A percentile compares a stretch with the other conserved stretches of the same genome.
Conservation (phyloP, 768 basidiomycete genomes). For the Rhodosporidiobolus odoratus region DNA sequence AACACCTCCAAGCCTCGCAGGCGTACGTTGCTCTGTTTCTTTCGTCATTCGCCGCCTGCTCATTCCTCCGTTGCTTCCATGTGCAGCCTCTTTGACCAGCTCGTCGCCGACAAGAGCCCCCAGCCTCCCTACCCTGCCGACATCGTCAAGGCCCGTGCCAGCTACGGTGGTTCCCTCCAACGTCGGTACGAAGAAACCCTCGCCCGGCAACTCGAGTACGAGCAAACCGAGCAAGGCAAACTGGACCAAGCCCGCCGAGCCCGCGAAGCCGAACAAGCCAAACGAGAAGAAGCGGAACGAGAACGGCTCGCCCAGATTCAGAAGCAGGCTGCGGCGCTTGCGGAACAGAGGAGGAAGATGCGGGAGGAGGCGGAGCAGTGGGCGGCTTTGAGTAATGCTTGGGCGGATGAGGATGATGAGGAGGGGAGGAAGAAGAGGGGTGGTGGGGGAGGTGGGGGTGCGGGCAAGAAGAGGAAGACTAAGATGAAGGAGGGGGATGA, state of each 20-base stretch:
- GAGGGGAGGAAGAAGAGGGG: slow-evolving; percentile 56
- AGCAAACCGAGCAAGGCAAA: slow-evolving; percentile 47
- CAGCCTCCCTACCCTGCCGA: slow-evolving; percentile 76
- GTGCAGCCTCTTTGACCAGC: slow-evolving; percentile 69
- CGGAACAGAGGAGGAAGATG: slow-evolving; percentile 67
- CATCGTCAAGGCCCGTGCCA: slow-evolving; percentile 78
- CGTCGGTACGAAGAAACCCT: slow-evolving; percentile 67
- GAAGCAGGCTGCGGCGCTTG: slow-evolving; percentile 69
- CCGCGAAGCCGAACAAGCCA: slow-evolving; percentile 72
- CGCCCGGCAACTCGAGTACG: slow-evolving; percentile 40
- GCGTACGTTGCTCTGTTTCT: slow-evolving; percentile 55
- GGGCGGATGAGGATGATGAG: slow-evolving; percentile 71
- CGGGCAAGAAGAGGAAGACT: slow-evolving; percentile 46
- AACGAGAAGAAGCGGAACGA: slow-evolving; percentile 57
- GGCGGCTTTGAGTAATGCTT: slow-evolving; percentile 62
- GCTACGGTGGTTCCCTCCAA: slow-evolving; percentile 82
- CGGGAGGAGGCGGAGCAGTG: slow-evolving; percentile 75
- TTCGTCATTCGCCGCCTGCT: not conserved
- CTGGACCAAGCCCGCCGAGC: slow-evolving; percentile 69
- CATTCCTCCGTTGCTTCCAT: not conserved
- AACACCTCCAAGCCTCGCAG: slow-evolving; percentile 77
- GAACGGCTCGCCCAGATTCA: slow-evolving; percentile 61
- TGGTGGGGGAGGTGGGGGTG: slow-evolving; percentile 18
- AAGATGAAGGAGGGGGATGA: slow-evolving; percentile 29
- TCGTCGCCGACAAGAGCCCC: slow-evolving; percentile 66